A percentile compares a stretch with the other conserved stretches of the same genome.
Conservation (phyloP, 768 basidiomycete species). For the Lactarius hatsudake region DNA sequence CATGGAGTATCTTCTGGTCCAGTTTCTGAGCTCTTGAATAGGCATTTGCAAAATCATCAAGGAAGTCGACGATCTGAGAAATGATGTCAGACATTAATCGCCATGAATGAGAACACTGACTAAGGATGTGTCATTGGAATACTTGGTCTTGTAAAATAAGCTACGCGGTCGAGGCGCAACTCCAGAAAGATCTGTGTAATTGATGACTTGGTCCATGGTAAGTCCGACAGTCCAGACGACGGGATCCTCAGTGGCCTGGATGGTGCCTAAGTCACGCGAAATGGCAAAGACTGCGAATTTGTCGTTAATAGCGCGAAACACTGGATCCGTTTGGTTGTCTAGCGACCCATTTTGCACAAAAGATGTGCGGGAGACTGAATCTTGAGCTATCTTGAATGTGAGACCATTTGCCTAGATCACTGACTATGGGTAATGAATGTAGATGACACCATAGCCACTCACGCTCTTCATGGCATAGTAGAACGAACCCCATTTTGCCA, state of each 20-base stretch:
- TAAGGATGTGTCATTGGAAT: not conserved
- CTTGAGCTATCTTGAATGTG: slow-evolving; percentile 26
- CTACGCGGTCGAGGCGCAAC: not conserved
- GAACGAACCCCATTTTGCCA: slow-evolving; percentile 26
- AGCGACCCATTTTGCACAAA: slow-evolving; percentile 28
- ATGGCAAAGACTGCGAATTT: slow-evolving; percentile 31
- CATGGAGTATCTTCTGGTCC: slow-evolving; percentile 46
- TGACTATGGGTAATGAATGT: not conserved
- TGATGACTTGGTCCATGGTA: not conserved
- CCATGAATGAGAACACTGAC: slow-evolving; percentile 3
- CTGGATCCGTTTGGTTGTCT: slow-evolving; percentile 11
- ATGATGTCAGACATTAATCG: not conserved
- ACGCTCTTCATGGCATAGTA: slow-evolving; percentile 27
- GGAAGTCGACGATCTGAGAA: slow-evolving; percentile 41
- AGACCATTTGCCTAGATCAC: slow-evolving; percentile 18
- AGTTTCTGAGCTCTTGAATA: slow-evolving; percentile 44
- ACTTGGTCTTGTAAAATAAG: not conserved
- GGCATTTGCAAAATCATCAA: slow-evolving; percentile 46
- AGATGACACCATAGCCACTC: not conserved
- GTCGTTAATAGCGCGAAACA: slow-evolving; percentile 23
- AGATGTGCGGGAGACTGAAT: slow-evolving; percentile 18
- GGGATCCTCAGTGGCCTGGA: slow-evolving; percentile 20
- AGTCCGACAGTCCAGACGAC: not conserved
- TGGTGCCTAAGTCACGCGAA: slow-evolving; percentile 31
- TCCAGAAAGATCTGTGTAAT: not conserved